Conservation (phyloP, 768 basidiomycete genomes). For the Suillus ampliporus region DNA sequence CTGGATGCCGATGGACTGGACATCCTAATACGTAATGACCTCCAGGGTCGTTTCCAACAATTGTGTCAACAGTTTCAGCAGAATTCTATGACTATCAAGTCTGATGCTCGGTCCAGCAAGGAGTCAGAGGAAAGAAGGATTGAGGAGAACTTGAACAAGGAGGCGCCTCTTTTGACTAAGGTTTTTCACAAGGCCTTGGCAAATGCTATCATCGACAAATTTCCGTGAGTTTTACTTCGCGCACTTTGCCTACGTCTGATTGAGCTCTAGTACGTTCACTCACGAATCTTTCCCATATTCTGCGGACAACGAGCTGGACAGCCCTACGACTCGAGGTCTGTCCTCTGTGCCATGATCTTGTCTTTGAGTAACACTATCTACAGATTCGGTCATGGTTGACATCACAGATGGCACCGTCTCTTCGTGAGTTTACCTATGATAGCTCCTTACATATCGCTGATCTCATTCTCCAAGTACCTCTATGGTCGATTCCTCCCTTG, state of each 20-base stretch:
- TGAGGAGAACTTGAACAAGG: constrained; percentile 6
- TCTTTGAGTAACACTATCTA: neutral
- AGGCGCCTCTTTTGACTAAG: constrained; percentile 6
- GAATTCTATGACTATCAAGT: neutral
- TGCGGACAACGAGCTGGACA: neutral
- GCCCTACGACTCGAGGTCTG: constrained; percentile 12
- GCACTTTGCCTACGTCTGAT: neutral
- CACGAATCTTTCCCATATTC: constrained; percentile 23
- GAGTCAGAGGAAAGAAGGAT: neutral
- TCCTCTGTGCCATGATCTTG: too few relatives aligned
- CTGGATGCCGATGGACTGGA: constrained; percentile 31
- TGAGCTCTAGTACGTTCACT: constrained; percentile 11
- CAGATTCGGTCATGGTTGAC: constrained; percentile 15
- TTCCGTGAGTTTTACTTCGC: constrained; percentile 20
- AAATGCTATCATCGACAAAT: constrained; percentile 30
- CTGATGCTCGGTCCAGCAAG: neutral
- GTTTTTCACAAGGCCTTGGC: constrained; percentile 23
- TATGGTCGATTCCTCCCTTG: too few relatives aligned
- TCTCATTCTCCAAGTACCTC: neutral
- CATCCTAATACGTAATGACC: constrained; percentile 34
- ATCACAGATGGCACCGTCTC: neutral
- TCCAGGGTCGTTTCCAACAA: constrained; percentile 30
- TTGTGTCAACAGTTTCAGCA: constrained; percentile 31
- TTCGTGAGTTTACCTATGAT: neutral
- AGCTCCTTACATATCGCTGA: neutral